These are phyloP conservation scores for Parsonsia alboflavescens DNA, from an alignment of 257 asterid species.

Conservation along the genomic window DNA sequence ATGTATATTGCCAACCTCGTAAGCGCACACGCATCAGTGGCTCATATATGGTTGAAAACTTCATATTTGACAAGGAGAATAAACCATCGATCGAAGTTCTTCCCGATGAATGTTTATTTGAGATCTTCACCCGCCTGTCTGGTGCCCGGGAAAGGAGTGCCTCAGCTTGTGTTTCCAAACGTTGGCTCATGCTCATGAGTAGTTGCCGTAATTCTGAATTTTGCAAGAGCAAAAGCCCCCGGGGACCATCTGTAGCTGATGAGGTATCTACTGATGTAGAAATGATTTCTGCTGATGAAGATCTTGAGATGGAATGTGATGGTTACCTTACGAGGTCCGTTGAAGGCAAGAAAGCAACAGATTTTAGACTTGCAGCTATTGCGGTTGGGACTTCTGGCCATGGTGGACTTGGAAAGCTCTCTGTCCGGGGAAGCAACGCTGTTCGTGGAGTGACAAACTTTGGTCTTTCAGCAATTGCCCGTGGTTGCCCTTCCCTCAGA, in stretches of 20 bases:
- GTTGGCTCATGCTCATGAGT: slow-evolving; percentile 70
- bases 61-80: slow-evolving; percentile 26
- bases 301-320: slow-evolving; percentile 55
- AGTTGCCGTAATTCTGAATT: slow-evolving; percentile 54
- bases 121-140: slow-evolving; percentile 68
- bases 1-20: slow-evolving; percentile 63
- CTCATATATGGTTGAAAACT: slow-evolving; percentile 34
- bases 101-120: slow-evolving; percentile 83
- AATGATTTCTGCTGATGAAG: slow-evolving; percentile 35
- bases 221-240: slow-evolving; percentile 30
- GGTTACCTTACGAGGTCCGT: slow-evolving; percentile 80
- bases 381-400: slow-evolving; percentile 87
- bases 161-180: slow-evolving; percentile 82
- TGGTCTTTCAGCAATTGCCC: slow-evolving; percentile 76
- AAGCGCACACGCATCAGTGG: slow-evolving; percentile 63
- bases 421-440: slow-evolving; percentile 61
- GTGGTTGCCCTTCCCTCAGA: slow-evolving; percentile 80
- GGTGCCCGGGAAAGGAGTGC: slow-evolving; percentile 69
- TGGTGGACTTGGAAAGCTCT: slow-evolving; percentile 94
- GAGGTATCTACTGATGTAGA: slow-evolving; percentile 17
- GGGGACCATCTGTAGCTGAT: slow-evolving; percentile 16
- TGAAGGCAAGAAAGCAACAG: slow-evolving; percentile 93
- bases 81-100: slow-evolving; percentile 64
- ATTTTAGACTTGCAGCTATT: slow-evolving; percentile 77
- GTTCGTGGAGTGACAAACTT: slow-evolving; percentile 51